A percentile compares a stretch with the other conserved stretches of the same genome.
Evolutionary conservation across 495 filamentous ascomycete genomes (phyloP).

Genomic region (Glonium stellatum): DNA sequence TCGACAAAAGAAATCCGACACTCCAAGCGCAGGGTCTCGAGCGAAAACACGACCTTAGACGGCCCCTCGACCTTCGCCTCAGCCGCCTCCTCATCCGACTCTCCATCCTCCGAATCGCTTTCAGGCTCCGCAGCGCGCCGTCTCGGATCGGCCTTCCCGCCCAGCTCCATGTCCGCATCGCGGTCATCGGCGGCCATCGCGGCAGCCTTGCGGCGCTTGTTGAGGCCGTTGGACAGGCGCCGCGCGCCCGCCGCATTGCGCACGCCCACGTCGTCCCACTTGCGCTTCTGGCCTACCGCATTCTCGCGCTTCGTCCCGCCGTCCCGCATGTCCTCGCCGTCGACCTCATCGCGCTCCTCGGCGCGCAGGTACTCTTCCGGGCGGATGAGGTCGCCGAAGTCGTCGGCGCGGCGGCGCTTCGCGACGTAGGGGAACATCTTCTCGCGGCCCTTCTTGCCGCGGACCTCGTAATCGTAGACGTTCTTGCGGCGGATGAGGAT

Average conservation of each 20-base stretch:
- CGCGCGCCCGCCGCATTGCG: slow-evolving; percentile 16
- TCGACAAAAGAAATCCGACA: slow-evolving; percentile 80
- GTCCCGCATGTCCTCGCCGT: slow-evolving; percentile 50
- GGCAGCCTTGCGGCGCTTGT: slow-evolving; percentile 39
- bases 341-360: slow-evolving; percentile 81
- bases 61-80: slow-evolving; percentile 56
- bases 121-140: neutral
- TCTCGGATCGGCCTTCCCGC: neutral
- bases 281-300: slow-evolving; percentile 82
- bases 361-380: slow-evolving; percentile 92
- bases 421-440: slow-evolving; percentile 86
- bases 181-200: slow-evolving; percentile 36
- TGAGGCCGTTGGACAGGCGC: slow-evolving; percentile 24
- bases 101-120: slow-evolving; percentile 37
- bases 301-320: slow-evolving; percentile 45
- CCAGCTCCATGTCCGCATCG: neutral
- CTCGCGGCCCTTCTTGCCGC: slow-evolving; percentile 88
- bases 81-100: slow-evolving; percentile 40
- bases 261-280: slow-evolving; percentile 67
- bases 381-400: slow-evolving; percentile 87
- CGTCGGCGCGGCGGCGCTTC: slow-evolving; percentile 71
- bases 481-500: slow-evolving; percentile 81
- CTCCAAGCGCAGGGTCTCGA: slow-evolving; percentile 55
- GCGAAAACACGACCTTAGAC: slow-evolving; percentile 60
- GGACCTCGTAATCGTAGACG: slow-evolving; percentile 85